These are phyloP conservation scores for Zymoseptoria brevis DNA, from an alignment of 2,329 filamentous ascomycete genomes.

Conservation along the genomic window DNA sequence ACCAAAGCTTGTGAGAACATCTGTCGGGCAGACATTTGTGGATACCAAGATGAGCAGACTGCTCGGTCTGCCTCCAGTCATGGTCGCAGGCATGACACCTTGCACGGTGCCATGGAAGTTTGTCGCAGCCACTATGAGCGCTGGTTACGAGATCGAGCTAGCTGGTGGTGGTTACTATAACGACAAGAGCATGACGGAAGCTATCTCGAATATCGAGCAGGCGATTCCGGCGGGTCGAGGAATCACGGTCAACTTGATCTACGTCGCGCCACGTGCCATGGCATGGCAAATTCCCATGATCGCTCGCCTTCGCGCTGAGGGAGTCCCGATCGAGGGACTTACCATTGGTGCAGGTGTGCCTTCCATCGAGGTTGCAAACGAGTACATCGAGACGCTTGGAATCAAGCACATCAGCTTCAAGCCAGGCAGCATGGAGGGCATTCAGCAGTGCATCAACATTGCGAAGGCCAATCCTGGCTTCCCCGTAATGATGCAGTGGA, in stretches of 20 bases:
- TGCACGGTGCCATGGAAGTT: slow-evolving; percentile 86
- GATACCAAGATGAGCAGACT: slow-evolving; percentile 94
- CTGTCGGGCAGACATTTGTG: slow-evolving; percentile 79
- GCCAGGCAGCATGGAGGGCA: slow-evolving; percentile 79
- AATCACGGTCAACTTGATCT: slow-evolving; percentile 85
- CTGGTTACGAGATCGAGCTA: slow-evolving; percentile 88
- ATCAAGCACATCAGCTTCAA: slow-evolving; percentile 94
- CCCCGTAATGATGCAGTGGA: slow-evolving; percentile 92
- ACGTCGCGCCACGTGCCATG: slow-evolving; percentile 84
- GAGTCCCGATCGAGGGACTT: slow-evolving; percentile 82
- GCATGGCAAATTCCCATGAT: slow-evolving; percentile 85
- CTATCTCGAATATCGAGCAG: slow-evolving; percentile 76
- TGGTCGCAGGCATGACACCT: slow-evolving; percentile 93
- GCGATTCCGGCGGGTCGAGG: slow-evolving; percentile 76
- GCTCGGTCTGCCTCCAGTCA: slow-evolving; percentile 73
- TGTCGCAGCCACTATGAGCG: slow-evolving; percentile 85
- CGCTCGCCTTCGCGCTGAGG: slow-evolving; percentile 69
- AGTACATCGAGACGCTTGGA: slow-evolving; percentile 87
- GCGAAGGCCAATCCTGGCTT: slow-evolving; percentile 89
- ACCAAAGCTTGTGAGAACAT: slow-evolving; percentile 83
- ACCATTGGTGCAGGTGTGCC: slow-evolving; percentile 91
- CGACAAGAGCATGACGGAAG: slow-evolving; percentile 71
- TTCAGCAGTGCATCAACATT: slow-evolving; percentile 85
- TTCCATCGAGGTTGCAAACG: slow-evolving; percentile 84
- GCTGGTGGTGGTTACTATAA: slow-evolving; percentile 86